A percentile compares a stretch with the other conserved stretches of the same genome.
These are phyloP conservation scores for Inga oerstediana DNA, from an alignment of 306 rosid genomes.

Conservation along the genomic window DNA sequence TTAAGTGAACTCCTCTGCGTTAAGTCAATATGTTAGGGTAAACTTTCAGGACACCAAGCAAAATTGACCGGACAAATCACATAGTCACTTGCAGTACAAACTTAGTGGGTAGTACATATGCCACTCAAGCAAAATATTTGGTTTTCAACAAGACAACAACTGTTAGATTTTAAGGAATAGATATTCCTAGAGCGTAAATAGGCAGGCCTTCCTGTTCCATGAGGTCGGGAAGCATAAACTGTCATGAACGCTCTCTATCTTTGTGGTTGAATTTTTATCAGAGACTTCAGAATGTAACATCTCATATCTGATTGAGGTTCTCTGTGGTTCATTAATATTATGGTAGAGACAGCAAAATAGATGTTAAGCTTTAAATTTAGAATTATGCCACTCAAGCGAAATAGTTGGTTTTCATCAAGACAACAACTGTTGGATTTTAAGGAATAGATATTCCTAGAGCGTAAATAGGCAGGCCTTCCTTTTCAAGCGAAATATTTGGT, in stretches of 20 bases:
- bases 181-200: not conserved
- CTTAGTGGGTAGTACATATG: not conserved
- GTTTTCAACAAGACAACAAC: not conserved
- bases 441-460: not conserved
- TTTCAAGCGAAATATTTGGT: not conserved
- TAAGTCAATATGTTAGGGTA: not conserved
- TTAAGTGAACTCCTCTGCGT: not conserved
- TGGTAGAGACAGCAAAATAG: not conserved
- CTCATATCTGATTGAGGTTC: not conserved
- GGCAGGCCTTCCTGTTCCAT: not conserved
- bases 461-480: not conserved
- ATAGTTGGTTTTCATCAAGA: not conserved
- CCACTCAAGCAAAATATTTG: not conserved
- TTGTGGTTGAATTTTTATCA: not conserved
- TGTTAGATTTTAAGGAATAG: not conserved
- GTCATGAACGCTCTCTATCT: not conserved
- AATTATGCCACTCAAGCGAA: not conserved
- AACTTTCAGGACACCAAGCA: not conserved
- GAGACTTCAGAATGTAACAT: not conserved
- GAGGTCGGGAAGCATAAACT: not conserved
- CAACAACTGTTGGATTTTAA: not conserved
- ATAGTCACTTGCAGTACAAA: not conserved
- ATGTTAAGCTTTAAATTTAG: not conserved
- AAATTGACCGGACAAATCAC: not conserved
- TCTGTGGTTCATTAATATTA: not conserved